Base-by-base conservation (phyloP, 116 monocot species). In the Iris pallida region DNA sequence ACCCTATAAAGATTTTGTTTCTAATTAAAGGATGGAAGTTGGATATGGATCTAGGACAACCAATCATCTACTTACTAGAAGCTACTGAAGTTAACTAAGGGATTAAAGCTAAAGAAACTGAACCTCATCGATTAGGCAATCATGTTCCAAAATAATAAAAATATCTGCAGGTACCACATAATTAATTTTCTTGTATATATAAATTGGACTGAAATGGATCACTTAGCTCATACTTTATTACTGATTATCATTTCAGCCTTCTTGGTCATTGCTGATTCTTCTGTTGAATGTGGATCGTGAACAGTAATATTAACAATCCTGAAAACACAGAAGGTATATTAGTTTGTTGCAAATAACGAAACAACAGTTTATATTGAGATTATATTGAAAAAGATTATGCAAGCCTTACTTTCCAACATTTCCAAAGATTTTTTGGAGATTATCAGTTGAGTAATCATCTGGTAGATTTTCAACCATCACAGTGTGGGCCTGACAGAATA, bases 401-500 rank as follows among this genome's bases (percentile, higher is more conserved):
- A 56, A 16, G 68, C 57, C 84, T 53, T 80, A 95, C 95, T 80
- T 77, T 17, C 88, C 88, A 61, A 79, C 56, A 8, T 55, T 69
- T 45, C 71, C 74, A 69, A 94, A 94, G 18, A 64, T 82, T 55
- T 57, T 75, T 44, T 71, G 76, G 41, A 94, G 68, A 52, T 60
- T 69, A 40, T 85, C 94, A 43, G 5, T 70, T 57, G 94, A 87
- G 61, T 68, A 72, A 79, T 90, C 73, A 55, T 76, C 76, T 9
- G 81, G 79, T 41, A 92, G 78, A 89, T 97, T 97, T 79, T 92
- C 92, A 46, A 87, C 87, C 45, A 97, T 17, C 73, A 97, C 75
- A 15, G 80, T 87, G 47, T 75, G 68, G 60, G 73, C 52, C 91
- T 94, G 74, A 47, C 46, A 73, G 46, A 57, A 54, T 10, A 53